These are phyloP conservation scores for Cephalotrichum gorgonifer DNA, from an alignment of 2,329 filamentous ascomycete genomes.

Conservation along the genomic window DNA sequence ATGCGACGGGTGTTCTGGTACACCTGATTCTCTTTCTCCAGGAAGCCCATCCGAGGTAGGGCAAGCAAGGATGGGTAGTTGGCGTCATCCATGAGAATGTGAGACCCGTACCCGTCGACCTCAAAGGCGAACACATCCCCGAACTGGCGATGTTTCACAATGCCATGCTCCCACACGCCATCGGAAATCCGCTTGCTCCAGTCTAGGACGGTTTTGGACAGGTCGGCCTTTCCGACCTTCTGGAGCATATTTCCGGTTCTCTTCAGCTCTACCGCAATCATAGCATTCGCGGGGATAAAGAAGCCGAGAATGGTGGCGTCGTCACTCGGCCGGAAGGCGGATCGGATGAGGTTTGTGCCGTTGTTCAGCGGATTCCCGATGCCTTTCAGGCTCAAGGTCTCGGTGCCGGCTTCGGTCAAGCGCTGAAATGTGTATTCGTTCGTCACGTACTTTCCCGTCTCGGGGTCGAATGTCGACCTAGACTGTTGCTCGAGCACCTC, in stretches of 20 bases:
- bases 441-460: slow-evolving; percentile 50
- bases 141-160: slow-evolving; percentile 64
- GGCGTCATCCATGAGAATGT: slow-evolving; percentile 81
- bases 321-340: slow-evolving; percentile 88
- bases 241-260: slow-evolving; percentile 62
- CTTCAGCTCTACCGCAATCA: slow-evolving; percentile 84
- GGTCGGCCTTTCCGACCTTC: slow-evolving; percentile 41
- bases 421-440: slow-evolving; percentile 88
- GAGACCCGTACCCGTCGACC: slow-evolving; percentile 76
- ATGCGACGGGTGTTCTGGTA: slow-evolving; percentile 81
- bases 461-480: slow-evolving; percentile 64
- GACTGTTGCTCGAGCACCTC: slow-evolving; percentile 69
- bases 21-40: slow-evolving; percentile 50
- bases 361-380: slow-evolving; percentile 84
- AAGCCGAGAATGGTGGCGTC: slow-evolving; percentile 91
- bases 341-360: slow-evolving; percentile 77
- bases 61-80: slow-evolving; percentile 77
- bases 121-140: slow-evolving; percentile 79
- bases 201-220: slow-evolving; percentile 44
- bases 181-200: slow-evolving; percentile 56
- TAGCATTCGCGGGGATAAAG: slow-evolving; percentile 91
- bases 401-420: slow-evolving; percentile 69
- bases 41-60: slow-evolving; percentile 69
- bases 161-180: slow-evolving; percentile 76
- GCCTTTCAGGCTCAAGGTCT: slow-evolving; percentile 74